Percentiles rank a stretch among this genome's conserved stretches.
Conservation (phyloP, 768 basidiomycete genomes). For the Trametes elegans region DNA sequence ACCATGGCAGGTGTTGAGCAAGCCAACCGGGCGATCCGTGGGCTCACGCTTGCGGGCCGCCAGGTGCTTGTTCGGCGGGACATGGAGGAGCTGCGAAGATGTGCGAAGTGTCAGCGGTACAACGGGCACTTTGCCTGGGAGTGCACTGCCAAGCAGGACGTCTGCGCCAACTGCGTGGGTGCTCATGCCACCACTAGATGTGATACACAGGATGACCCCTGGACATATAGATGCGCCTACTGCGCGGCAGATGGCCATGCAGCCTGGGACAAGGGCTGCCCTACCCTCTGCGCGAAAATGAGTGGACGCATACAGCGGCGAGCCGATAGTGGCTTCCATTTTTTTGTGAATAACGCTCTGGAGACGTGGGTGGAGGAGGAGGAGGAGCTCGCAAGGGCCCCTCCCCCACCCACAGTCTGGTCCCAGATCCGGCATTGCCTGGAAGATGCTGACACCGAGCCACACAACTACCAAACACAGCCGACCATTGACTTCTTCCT, state of each 20-base stretch:
- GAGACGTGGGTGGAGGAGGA: too few relatives aligned
- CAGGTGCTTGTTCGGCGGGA: constrained; percentile 14
- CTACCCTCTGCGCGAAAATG: too few relatives aligned
- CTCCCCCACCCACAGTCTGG: too few relatives aligned
- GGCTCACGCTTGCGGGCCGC: constrained; percentile 20
- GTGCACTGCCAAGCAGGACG: constrained; percentile 8
- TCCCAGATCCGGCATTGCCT: too few relatives aligned
- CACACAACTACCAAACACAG: too few relatives aligned
- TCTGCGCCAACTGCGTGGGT: constrained; percentile 21
- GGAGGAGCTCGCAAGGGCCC: too few relatives aligned
- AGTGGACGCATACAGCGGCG: too few relatives aligned
- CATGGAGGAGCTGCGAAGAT: constrained; percentile 24
- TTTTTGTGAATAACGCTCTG: too few relatives aligned
- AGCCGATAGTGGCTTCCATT: too few relatives aligned
- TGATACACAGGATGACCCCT: background rate
- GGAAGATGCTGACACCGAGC: too few relatives aligned
- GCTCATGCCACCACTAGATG: constrained; percentile 24
- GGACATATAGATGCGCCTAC: constrained; percentile 22
- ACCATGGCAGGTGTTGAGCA: constrained; percentile 13
- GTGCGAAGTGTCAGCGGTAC: constrained; percentile 28
- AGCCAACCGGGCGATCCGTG: constrained; percentile 30
- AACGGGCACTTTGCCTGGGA: constrained; percentile 15
- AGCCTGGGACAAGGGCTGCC: constrained; percentile 28
- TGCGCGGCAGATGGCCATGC: constrained; percentile 29
- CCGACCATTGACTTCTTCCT: too few relatives aligned